Evolutionary conservation across 1,284 basidiomycete genomes (phyloP).

Genomic region (Takashimella tepidaria): DNA sequence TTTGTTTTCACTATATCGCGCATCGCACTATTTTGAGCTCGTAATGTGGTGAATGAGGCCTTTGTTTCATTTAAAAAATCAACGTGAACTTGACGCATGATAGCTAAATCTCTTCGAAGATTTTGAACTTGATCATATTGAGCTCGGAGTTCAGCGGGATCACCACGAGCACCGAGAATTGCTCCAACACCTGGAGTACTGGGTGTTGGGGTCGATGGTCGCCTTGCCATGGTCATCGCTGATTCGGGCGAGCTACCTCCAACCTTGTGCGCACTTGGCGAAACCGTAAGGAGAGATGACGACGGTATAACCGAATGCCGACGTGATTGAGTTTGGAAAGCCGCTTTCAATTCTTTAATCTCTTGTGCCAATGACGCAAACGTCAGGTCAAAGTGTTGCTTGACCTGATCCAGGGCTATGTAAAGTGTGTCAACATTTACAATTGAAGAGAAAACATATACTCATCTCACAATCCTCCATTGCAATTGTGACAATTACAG

Average conservation of each 20-base stretch:
- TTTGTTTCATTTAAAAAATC: conserved; percentile 91
- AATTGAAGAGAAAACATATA: too few species aligned
- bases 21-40: conserved; percentile 77
- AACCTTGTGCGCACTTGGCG: conserved; percentile 6
- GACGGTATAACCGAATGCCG: conserved; percentile 47
- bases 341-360: conserved; percentile 78
- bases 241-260: not conserved
- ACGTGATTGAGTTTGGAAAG: conserved; percentile 50
- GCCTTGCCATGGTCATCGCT: not conserved
- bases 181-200: not conserved
- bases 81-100: conserved; percentile 88
- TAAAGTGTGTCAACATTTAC: not conserved
- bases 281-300: conserved; percentile 29
- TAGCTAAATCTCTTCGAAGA: conserved; percentile 83
- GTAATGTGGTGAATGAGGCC: conserved; percentile 68
- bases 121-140: conserved; percentile 94
- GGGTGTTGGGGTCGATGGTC: not conserved
- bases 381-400: conserved; percentile 91
- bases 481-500: too few species aligned
- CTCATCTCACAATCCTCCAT: too few species aligned
- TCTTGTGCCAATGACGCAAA: conserved; percentile 82
- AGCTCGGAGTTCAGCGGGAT: conserved; percentile 64
- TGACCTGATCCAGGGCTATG: conserved; percentile 94
- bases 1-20: conserved; percentile 75
- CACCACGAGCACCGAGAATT: not conserved